Conservation (phyloP, 208 protist genomes). For the Porcisia hertigi region DNA sequence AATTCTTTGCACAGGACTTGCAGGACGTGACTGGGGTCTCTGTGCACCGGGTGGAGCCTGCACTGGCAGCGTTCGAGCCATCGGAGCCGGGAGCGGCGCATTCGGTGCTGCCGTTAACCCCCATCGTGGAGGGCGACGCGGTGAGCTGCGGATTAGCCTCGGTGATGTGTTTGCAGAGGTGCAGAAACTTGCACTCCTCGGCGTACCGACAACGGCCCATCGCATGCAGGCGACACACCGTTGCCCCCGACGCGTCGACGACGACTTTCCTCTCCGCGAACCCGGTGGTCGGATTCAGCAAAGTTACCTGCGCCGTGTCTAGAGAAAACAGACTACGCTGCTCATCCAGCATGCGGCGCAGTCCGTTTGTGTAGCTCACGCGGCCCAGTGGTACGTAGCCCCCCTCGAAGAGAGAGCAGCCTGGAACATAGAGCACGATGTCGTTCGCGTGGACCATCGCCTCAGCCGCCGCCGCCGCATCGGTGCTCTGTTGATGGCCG, state of each 20-base stretch:
- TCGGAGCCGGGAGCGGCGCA: constrained; percentile 13
- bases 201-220: constrained; percentile 80
- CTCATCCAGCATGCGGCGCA: constrained; percentile 56
- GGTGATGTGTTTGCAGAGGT: constrained; percentile 75
- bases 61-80: constrained; percentile 16
- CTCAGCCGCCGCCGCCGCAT: neutral
- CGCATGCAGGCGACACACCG: constrained; percentile 73
- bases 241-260: constrained; percentile 36
- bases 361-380: constrained; percentile 68
- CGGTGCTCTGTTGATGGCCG: neutral
- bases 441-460: constrained; percentile 16
- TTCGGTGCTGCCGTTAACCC: neutral
- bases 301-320: constrained; percentile 4
- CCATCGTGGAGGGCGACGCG: neutral
- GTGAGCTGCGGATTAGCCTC: constrained; percentile 36
- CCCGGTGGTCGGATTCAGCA: constrained; percentile 20
- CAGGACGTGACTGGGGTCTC: constrained; percentile 5
- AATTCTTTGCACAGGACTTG: constrained; percentile 6
- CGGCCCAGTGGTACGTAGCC: constrained; percentile 47
- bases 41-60: constrained; percentile 7
- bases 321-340: constrained; percentile 16
- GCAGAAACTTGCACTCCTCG: constrained; percentile 84
- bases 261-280: constrained; percentile 29
- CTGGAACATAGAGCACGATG: constrained; percentile 42
- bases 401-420: constrained; percentile 27